phyloP scores from a whole-genome alignment of 1,284 basidiomycete species.

The Earliella scabrosa region DNA sequence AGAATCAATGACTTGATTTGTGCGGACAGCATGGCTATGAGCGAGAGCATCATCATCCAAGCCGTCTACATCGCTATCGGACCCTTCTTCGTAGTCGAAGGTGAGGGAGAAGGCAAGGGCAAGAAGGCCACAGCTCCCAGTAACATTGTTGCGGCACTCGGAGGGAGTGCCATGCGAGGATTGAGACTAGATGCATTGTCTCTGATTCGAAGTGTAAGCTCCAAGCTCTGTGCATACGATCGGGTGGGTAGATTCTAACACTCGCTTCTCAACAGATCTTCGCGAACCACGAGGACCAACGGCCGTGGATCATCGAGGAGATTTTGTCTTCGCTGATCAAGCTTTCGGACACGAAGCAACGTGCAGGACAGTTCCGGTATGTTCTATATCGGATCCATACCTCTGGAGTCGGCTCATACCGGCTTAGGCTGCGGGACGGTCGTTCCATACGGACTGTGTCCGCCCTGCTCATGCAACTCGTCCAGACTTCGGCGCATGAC shows the following conservation, averaged over 20 bases:
- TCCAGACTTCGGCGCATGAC: conserved; percentile 90
- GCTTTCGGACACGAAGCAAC: conserved; percentile 87
- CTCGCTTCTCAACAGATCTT: conserved; percentile 65
- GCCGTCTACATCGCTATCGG: conserved; percentile 91
- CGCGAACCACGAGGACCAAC: conserved; percentile 86
- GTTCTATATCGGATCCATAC: conserved; percentile 27
- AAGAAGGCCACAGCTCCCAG: conserved; percentile 50
- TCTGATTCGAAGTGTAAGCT: conserved; percentile 82
- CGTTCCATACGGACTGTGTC: conserved; percentile 91
- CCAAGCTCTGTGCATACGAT: neutral
- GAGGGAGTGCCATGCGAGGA: conserved; percentile 78
- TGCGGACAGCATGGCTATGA: conserved; percentile 75
- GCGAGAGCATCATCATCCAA: conserved; percentile 87
- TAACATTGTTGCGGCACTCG: conserved; percentile 62
- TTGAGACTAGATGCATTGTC: conserved; percentile 82
- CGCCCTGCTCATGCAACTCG: conserved; percentile 91
- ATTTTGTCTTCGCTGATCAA: conserved; percentile 89
- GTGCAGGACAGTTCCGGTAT: conserved; percentile 85
- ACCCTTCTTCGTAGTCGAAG: conserved; percentile 88
- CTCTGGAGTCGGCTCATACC: neutral
- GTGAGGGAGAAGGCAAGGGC: conserved; percentile 53
- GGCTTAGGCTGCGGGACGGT: conserved; percentile 72
- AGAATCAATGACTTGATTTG: conserved; percentile 71
- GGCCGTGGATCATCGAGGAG: conserved; percentile 96
- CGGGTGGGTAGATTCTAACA: neutral